phyloP scores from a whole-genome alignment of 192 early-diverging fungal species.

The Globomyces pollinis-pini region DNA sequence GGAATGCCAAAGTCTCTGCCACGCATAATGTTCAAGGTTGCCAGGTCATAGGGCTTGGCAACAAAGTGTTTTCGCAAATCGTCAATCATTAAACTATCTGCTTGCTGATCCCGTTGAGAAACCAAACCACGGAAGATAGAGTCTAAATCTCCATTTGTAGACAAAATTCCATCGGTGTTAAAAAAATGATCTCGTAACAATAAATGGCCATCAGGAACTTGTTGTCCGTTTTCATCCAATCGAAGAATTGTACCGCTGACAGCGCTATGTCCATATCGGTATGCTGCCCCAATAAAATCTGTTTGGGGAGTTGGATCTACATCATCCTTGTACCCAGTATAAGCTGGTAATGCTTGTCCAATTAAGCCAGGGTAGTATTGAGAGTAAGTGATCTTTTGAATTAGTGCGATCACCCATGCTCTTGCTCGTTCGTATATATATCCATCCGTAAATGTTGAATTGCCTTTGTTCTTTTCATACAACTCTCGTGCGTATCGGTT shows the following conservation, averaged over 20 bases:
- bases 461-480: background rate
- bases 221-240: constrained; percentile 18
- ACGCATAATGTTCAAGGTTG: constrained; percentile 9
- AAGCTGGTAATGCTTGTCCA: constrained; percentile 18
- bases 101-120: constrained; percentile 13
- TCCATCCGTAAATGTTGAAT: constrained; percentile 24
- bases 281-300: constrained; percentile 27
- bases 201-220: constrained; percentile 15
- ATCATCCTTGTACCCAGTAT: constrained; percentile 23
- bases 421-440: constrained; percentile 26
- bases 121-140: constrained; percentile 25
- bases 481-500: constrained; percentile 30
- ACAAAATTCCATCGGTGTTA: constrained; percentile 2
- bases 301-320: constrained; percentile 26
- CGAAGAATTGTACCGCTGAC: constrained; percentile 14
- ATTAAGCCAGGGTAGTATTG: constrained; percentile 30
- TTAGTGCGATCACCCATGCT: constrained; percentile 35
- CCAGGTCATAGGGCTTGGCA: constrained; percentile 1
- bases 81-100: constrained; percentile 16
- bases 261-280: constrained; percentile 32
- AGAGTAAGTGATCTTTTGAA: constrained; percentile 27
- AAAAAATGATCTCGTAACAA: constrained; percentile 12
- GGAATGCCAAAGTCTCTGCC: constrained; percentile 27
- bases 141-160: constrained; percentile 13
- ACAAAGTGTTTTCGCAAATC: background rate